A percentile compares a stretch with the other conserved stretches of the same genome.
Conservation (phyloP, 495 filamentous ascomycete genomes). For the Bacidia rubella region DNA sequence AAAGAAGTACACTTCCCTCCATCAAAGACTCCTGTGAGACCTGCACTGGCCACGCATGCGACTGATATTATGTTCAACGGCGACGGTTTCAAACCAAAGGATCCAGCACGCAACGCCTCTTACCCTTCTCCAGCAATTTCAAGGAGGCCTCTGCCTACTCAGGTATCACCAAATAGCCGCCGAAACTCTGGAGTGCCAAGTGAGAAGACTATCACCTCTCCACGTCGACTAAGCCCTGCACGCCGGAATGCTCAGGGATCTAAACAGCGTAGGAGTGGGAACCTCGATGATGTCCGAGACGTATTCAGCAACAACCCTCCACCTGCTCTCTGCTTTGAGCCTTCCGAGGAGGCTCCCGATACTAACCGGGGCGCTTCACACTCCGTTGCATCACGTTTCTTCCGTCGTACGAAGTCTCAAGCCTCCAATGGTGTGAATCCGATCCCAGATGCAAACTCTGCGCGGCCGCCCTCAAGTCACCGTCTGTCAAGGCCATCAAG, state of each 20-base stretch:
- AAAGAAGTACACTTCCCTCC: background rate
- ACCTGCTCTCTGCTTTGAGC: background rate
- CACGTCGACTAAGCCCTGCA: background rate
- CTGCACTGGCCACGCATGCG: conserved; percentile 2
- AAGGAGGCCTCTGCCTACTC: background rate
- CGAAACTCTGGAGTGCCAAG: conserved; percentile 8
- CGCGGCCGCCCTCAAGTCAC: background rate
- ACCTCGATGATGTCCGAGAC: background rate
- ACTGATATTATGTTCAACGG: conserved; percentile 13
- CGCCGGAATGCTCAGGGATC: background rate
- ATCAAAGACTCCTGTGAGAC: background rate
- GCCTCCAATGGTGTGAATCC: background rate
- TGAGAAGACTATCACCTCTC: conserved; percentile 10
- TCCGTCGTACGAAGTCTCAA: background rate
- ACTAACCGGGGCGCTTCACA: background rate
- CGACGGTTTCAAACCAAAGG: background rate
- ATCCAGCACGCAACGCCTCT: conserved; percentile 7
- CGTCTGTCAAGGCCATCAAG: conserved; percentile 3
- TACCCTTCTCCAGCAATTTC: conserved; percentile 12
- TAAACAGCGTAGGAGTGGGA: background rate
- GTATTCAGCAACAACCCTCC: background rate
- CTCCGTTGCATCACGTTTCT: conserved; percentile 4
- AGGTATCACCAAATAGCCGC: conserved; percentile 7
- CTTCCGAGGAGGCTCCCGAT: background rate
- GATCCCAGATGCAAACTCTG: background rate